Conservation (phyloP, 192 early-diverging fungal genomes). For the Linnemannia exigua region DNA sequence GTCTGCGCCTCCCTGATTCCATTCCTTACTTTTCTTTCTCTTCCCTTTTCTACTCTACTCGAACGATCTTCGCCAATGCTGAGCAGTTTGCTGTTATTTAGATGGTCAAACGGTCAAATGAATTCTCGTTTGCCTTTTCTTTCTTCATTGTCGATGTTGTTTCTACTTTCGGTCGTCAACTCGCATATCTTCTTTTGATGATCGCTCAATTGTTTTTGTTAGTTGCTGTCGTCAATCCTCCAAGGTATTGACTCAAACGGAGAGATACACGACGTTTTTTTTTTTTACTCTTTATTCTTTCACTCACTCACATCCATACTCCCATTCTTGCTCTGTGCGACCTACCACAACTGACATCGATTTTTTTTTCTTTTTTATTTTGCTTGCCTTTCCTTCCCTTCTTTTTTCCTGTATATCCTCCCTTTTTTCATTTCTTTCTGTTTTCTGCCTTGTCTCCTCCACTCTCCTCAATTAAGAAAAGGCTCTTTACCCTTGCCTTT, state of each 20-base stretch:
- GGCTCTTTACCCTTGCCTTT: neutral
- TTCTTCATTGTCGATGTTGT: neutral
- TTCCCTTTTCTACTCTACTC: neutral
- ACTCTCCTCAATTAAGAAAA: neutral
- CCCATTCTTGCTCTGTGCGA: neutral
- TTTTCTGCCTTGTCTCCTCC: neutral
- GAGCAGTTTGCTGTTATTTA: neutral
- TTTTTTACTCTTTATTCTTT: neutral
- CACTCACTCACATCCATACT: neutral
- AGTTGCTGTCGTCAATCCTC: neutral
- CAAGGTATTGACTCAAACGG: neutral
- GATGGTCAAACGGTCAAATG: neutral
- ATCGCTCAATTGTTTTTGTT: neutral
- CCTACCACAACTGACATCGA: neutral
- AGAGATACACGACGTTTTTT: constrained; percentile 5
- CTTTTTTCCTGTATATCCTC: neutral
- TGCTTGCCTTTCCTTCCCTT: neutral
- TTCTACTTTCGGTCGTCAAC: constrained; percentile 6
- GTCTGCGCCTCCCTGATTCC: neutral
- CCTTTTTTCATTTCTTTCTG: neutral
- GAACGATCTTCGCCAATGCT: neutral
- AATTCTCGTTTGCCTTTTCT: neutral
- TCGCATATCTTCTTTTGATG: neutral
- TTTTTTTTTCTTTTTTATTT: neutral
- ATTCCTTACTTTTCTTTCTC: neutral